Evolutionary conservation across 2,329 filamentous ascomycete genomes (phyloP), one percentile per base, ranked within the genome.

Genomic region (Nannizzia gypsea): DNA sequence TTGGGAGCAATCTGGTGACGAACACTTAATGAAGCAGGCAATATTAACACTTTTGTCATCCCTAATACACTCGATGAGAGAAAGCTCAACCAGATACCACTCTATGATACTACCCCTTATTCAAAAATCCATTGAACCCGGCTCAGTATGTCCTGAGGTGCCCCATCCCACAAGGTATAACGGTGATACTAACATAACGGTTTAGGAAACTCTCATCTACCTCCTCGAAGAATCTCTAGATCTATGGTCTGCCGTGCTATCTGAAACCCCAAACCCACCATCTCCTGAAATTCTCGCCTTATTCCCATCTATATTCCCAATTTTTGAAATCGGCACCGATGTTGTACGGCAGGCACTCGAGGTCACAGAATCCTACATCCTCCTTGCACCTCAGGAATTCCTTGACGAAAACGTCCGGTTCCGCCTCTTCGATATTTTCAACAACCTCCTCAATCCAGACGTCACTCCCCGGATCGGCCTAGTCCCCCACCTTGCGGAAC

Each of bases 21-120:
- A 93, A 68, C 89, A 90, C 73, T 83, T 97, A 72, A 88, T 96
- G 79, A 97, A 97, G 73, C 91, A 96, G 73, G 85, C 90, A 1
- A 90, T 97, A 58, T 81, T 97, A 60, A 89, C 88, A 1, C 87
- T 97, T 42, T 83, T 97, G 57, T 81, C 89, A 1, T 86, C 90
- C 1, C 79, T 99, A 13, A 88, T 95, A n/a, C 85, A 85, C 69
- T 88, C 91, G 1, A 88, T 97, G 83, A 89, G 87, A 61, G 80
- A 82, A 11, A 82, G 87, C 8, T 93, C 90, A 3, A 81, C 86
- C 63, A 81, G 85, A 17, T 96, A 95, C 66, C 90, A 96, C 64
- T 73, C 80, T 15, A 79, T 91, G 58, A 88, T 96, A 66, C 76
- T 96, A 17, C 91, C 92, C 0, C 81, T 97, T 57, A 86, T 99